Evolutionary conservation across 2,329 filamentous ascomycete species (phyloP).

Genomic region (Talaromyces sp.): DNA sequence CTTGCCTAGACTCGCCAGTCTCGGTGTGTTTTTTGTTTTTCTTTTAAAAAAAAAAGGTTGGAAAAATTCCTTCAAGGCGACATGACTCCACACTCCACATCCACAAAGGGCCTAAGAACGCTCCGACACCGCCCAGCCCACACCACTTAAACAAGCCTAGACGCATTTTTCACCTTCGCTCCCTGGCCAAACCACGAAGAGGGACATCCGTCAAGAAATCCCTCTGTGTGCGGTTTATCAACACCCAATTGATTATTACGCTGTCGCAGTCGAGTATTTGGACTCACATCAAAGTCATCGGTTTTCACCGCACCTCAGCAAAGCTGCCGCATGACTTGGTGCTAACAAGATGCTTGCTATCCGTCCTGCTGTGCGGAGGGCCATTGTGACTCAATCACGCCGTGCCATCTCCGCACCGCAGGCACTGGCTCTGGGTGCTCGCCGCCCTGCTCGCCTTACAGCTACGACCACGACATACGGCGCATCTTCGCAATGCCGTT

Average conservation of each 20-base stretch:
- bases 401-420: constrained; percentile 40
- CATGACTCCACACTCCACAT: constrained; percentile 1
- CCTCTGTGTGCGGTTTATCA: constrained; percentile 9
- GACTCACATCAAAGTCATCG: background rate
- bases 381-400: constrained; percentile 39
- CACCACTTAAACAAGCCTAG: background rate
- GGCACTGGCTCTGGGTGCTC: constrained; percentile 28
- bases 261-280: background rate
- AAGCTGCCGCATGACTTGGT: constrained; percentile 40
- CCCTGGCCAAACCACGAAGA: background rate
- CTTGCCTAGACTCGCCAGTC: background rate
- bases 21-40: background rate
- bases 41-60: background rate
- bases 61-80: background rate
- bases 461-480: background rate
- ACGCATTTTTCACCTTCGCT: background rate
- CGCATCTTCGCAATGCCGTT: constrained; percentile 33
- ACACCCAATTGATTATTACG: constrained; percentile 11
- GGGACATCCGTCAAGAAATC: background rate
- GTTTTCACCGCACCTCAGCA: background rate
- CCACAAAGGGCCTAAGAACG: background rate
- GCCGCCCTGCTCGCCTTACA: constrained; percentile 22
- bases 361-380: constrained; percentile 45
- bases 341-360: constrained; percentile 42
- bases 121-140: constrained; percentile 4